Percentiles rank a stretch among this genome's conserved stretches.
Conservation (phyloP, 441 rosid species). For the Populus hybrid region DNA sequence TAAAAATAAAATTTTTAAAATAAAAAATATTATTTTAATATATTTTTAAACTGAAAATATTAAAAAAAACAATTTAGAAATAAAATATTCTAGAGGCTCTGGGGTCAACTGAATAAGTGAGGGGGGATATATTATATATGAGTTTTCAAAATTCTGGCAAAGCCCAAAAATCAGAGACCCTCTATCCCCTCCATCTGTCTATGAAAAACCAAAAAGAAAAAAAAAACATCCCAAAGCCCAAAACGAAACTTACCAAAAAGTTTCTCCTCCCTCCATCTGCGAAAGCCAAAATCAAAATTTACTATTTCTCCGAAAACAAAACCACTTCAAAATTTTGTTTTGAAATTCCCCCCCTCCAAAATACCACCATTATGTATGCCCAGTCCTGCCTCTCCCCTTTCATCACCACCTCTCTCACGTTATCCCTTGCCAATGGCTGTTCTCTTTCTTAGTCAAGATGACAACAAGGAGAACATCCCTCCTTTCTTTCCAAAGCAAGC, state of each 20-base stretch:
- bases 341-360: conserved; percentile 30
- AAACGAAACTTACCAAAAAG: background rate
- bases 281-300: conserved; percentile 7
- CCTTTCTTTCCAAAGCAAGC: background rate
- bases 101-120: background rate
- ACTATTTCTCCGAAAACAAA: too few relatives aligned
- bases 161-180: too few relatives aligned
- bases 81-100: too few relatives aligned
- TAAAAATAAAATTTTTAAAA: too few relatives aligned
- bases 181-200: too few relatives aligned
- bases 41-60: too few relatives aligned
- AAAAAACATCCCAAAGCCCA: background rate
- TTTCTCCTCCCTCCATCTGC: background rate
- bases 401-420: background rate
- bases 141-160: background rate
- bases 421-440: conserved; percentile 20
- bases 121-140: background rate
- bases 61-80: too few relatives aligned
- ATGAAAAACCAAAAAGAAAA: too few relatives aligned
- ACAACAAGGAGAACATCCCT: conserved; percentile 36
- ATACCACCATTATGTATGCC: conserved; percentile 28
- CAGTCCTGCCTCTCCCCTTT: background rate
- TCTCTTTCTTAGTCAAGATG: conserved; percentile 14
- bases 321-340: conserved; percentile 16
- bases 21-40: too few relatives aligned